These are phyloP conservation scores for Eremothecium sinecaudum DNA, from an alignment of 1,139 yeast species.

Conservation along the genomic window DNA sequence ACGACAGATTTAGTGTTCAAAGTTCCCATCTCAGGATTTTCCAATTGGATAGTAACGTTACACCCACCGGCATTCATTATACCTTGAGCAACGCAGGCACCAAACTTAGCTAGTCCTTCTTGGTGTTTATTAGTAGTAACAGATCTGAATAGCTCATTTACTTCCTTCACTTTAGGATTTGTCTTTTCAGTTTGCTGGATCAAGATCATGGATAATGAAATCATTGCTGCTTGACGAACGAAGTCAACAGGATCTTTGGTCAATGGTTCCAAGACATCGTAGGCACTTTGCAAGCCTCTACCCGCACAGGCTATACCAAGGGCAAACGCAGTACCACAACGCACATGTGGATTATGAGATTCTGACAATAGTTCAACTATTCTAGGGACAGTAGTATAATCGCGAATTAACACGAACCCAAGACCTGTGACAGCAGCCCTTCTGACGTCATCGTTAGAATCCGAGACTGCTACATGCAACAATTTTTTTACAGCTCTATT, in stretches of 20 bases:
- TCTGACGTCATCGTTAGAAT: conserved; percentile 92
- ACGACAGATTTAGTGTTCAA: conserved; percentile 85
- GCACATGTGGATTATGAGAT: conserved; percentile 95
- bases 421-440: conserved; percentile 92
- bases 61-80: conserved; percentile 98
- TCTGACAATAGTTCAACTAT: conserved; percentile 88
- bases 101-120: conserved; percentile 94
- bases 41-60: conserved; percentile 88
- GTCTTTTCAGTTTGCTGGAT: conserved; percentile 88
- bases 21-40: conserved; percentile 84
- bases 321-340: conserved; percentile 97
- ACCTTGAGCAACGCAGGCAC: conserved; percentile 96
- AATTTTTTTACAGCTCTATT: conserved; percentile 77
- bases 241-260: conserved; percentile 92
- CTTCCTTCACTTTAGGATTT: conserved; percentile 67
- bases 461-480: conserved; percentile 91
- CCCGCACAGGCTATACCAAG: conserved; percentile 97
- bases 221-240: conserved; percentile 95
- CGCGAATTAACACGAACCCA: conserved; percentile 85
- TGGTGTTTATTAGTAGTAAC: conserved; percentile 82
- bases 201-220: conserved; percentile 85
- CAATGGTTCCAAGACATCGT: conserved; percentile 86
- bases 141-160: conserved; percentile 65
- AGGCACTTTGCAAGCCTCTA: conserved; percentile 77
- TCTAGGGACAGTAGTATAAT: conserved; percentile 88